These are phyloP conservation scores for Backusella morwellensis DNA, from an alignment of 192 early-diverging fungal species.

Conservation along the genomic window DNA sequence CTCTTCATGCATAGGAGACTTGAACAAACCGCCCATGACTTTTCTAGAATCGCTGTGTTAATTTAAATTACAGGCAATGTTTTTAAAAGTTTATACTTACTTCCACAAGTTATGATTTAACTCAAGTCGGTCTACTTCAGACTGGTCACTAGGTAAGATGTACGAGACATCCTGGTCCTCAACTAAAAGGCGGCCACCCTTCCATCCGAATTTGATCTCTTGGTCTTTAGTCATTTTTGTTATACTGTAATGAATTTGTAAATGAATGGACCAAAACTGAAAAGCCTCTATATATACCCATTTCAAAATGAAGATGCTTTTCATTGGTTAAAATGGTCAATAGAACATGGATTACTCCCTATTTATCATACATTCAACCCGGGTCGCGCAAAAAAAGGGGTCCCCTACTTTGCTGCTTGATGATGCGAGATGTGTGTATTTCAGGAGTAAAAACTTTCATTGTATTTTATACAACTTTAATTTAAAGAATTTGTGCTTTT, in stretches of 20 bases:
- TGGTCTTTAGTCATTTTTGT: neutral
- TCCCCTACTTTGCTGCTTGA: neutral
- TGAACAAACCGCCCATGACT: slow-evolving; percentile 19
- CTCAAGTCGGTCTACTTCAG: slow-evolving; percentile 25
- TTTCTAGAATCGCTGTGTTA: slow-evolving; percentile 1
- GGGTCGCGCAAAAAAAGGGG: neutral
- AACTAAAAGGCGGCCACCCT: slow-evolving; percentile 16
- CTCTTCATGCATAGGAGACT: slow-evolving; percentile 24
- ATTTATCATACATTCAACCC: neutral
- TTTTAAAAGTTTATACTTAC: neutral
- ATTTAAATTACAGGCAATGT: neutral
- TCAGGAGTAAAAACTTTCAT: neutral
- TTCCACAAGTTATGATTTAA: slow-evolving; percentile 30
- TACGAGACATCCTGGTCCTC: slow-evolving; percentile 18
- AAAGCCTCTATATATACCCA: neutral
- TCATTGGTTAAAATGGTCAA: neutral
- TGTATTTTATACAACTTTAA: neutral
- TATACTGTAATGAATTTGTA: neutral
- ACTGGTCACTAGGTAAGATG: slow-evolving; percentile 28
- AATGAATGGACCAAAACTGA: neutral
- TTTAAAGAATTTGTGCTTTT: too few relatives aligned
- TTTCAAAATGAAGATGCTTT: neutral
- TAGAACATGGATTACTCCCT: neutral
- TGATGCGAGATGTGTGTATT: neutral
- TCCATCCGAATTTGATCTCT: neutral